A percentile compares a stretch with the other conserved stretches of the same genome.
Conservation (phyloP, 495 filamentous ascomycete species). For the Penicillium bialowiezense region DNA sequence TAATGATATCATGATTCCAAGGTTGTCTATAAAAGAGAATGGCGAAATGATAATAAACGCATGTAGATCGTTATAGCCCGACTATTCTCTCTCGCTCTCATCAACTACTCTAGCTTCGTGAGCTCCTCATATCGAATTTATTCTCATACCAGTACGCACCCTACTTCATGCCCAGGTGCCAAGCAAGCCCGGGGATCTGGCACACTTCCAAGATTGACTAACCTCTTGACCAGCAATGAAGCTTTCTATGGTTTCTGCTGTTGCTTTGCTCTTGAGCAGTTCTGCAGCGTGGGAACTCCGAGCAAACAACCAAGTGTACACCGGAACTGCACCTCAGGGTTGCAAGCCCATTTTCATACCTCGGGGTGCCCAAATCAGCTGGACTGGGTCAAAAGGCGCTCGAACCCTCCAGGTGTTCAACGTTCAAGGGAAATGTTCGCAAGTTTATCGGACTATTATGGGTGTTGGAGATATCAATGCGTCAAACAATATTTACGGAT, state of each 20-base stretch:
- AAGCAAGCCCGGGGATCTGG: no score
- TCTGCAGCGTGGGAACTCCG: constrained; percentile 6
- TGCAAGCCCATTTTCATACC: constrained; percentile 11
- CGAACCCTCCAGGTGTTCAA: constrained; percentile 13
- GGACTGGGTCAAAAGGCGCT: constrained; percentile 12
- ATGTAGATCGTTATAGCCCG: no score
- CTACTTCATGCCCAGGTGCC: no score
- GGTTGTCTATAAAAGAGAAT: background rate
- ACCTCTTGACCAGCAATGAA: background rate
- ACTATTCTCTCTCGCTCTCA: no score
- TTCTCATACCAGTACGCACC: no score
- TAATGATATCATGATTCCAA: background rate
- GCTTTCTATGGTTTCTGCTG: background rate
- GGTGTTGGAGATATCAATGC: constrained; percentile 20
- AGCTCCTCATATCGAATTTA: no score
- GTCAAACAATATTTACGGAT: constrained; percentile 17
- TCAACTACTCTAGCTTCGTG: no score
- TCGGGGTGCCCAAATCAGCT: constrained; percentile 12
- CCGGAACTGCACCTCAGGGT: background rate
- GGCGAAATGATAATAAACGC: no score
- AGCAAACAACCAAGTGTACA: background rate
- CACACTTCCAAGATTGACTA: no score
- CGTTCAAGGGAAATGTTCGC: constrained; percentile 3
- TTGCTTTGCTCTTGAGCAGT: background rate
- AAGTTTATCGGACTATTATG: constrained; percentile 17